Percentiles rank a stretch among this genome's conserved stretches.
Conservation (phyloP, 2,329 filamentous ascomycete genomes). For the Xylaria sp. region DNA sequence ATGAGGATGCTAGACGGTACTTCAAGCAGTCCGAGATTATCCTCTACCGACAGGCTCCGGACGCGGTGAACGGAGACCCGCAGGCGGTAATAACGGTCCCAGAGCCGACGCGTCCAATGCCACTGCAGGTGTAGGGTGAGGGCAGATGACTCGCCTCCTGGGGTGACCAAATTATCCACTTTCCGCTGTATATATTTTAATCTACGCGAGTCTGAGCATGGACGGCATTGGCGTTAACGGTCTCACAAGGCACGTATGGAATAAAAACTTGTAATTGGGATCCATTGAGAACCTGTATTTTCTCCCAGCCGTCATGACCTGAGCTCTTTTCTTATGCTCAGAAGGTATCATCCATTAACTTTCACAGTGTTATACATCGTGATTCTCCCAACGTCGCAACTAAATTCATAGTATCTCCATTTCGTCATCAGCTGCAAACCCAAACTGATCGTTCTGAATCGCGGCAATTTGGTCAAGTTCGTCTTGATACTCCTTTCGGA, state of each 20-base stretch:
- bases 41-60: conserved; percentile 80
- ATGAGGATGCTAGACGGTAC: conserved; percentile 95
- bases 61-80: conserved; percentile 52
- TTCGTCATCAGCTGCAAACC: conserved; percentile 62
- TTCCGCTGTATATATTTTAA: conserved; percentile 34
- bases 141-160: conserved; percentile 1
- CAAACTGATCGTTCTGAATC: conserved; percentile 88
- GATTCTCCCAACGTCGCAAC: not conserved
- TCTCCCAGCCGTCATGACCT: conserved; percentile 10
- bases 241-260: conserved; percentile 6
- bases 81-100: conserved; percentile 49
- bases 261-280: not conserved
- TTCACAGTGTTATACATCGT: conserved; percentile 29
- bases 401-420: conserved; percentile 53
- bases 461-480: conserved; percentile 87
- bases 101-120: conserved; percentile 32
- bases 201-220: conserved; percentile 29
- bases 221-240: conserved; percentile 35
- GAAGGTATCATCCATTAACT: conserved; percentile 34
- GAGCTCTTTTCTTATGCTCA: conserved; percentile 20
- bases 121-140: conserved; percentile 26
- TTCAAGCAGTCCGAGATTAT: conserved; percentile 99
- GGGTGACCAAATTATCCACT: conserved; percentile 2
- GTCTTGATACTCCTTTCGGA: conserved; percentile 85
- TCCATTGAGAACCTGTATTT: conserved; percentile 17